These are phyloP conservation scores for Zygosaccharomyces rouxii DNA, from an alignment of 805 yeast species.

Conservation along the genomic window DNA sequence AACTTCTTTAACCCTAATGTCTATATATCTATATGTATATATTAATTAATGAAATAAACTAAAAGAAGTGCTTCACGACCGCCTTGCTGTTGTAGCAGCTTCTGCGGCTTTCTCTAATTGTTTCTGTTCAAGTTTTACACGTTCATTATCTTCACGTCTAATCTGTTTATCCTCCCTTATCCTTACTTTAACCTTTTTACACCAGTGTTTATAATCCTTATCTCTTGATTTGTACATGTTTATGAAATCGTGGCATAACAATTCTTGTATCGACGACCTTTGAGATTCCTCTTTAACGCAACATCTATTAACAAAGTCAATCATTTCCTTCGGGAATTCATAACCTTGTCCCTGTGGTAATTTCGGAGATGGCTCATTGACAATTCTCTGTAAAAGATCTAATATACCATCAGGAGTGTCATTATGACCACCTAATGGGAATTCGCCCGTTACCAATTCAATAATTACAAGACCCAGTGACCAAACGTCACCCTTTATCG, in stretches of 20 bases:
- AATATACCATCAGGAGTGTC: slow-evolving; percentile 78
- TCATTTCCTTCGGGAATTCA: slow-evolving; percentile 43
- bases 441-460: slow-evolving; percentile 80
- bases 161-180: slow-evolving; percentile 32
- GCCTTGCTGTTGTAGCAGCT: slow-evolving; percentile 23
- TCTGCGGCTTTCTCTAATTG: slow-evolving; percentile 25
- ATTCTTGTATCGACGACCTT: slow-evolving; percentile 70
- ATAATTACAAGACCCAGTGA: slow-evolving; percentile 86
- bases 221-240: slow-evolving; percentile 33
- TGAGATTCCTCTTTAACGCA: slow-evolving; percentile 61
- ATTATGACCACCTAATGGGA: slow-evolving; percentile 64
- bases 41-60: slow-evolving; percentile 31
- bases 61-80: slow-evolving; percentile 11
- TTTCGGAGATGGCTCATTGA: slow-evolving; percentile 85
- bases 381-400: slow-evolving; percentile 87
- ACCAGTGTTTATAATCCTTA: slow-evolving; percentile 41
- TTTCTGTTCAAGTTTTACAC: slow-evolving; percentile 28
- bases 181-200: slow-evolving; percentile 36
- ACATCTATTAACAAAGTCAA: slow-evolving; percentile 70
- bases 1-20: not conserved
- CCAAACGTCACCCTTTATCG: slow-evolving; percentile 97
- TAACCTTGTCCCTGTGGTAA: slow-evolving; percentile 41
- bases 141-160: slow-evolving; percentile 31
- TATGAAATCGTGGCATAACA: slow-evolving; percentile 43
- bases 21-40: not conserved